phyloP scores from a whole-genome alignment of 179 eudicot species.

The Spinacia oleracea region DNA sequence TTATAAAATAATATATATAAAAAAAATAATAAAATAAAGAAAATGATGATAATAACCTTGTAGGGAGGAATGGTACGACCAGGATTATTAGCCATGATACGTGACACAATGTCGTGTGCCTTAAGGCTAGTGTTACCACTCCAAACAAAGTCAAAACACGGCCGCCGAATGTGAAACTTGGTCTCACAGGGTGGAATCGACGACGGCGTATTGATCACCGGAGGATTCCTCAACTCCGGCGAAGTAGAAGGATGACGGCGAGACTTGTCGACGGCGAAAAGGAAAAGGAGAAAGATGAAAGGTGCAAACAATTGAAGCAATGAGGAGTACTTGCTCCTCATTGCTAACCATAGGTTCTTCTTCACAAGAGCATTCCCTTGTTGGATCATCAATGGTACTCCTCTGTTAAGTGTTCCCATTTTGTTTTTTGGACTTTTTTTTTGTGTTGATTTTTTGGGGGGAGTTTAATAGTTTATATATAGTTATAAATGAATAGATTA shows the following conservation, averaged over 20 bases:
- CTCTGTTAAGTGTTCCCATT: conserved; percentile 1
- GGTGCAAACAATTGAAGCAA: conserved; percentile 63
- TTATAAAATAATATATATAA: too few species aligned
- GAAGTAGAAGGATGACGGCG: conserved; percentile 28
- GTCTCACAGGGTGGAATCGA: conserved; percentile 73
- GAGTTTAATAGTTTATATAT: too few species aligned
- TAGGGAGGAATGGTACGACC: conserved; percentile 55
- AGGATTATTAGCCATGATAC: conserved; percentile 70
- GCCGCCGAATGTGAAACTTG: conserved; percentile 46
- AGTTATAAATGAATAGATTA: too few species aligned
- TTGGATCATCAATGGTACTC: conserved; percentile 38
- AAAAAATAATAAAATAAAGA: background rate
- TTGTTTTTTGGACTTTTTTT: too few species aligned
- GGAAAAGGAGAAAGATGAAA: conserved; percentile 60
- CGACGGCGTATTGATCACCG: conserved; percentile 34
- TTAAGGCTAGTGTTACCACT: conserved; percentile 57
- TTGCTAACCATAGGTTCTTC: conserved; percentile 58
- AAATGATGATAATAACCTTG: conserved; percentile 41
- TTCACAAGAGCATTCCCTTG: conserved; percentile 51
- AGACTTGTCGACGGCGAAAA: conserved; percentile 55
- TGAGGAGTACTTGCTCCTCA: conserved; percentile 58
- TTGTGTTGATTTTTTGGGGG: too few species aligned
- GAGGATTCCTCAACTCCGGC: conserved; percentile 39
- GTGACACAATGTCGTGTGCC: conserved; percentile 37
- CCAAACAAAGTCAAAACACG: conserved; percentile 81